phyloP scores from a whole-genome alignment of 1,284 basidiomycete genomes.

The Ceratobasidium sp. region DNA sequence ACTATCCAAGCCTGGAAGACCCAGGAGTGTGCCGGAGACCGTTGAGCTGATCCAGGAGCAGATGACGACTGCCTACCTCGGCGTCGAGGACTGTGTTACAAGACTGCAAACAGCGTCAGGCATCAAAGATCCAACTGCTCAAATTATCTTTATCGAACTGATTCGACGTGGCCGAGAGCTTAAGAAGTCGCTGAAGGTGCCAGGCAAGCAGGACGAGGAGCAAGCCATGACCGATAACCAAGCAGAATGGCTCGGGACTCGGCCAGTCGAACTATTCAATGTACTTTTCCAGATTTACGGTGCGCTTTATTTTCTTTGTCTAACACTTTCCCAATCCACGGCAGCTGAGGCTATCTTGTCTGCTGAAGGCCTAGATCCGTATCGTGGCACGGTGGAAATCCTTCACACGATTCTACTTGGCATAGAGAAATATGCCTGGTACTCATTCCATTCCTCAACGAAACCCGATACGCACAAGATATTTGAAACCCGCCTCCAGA shows the following conservation, averaged over 20 bases:
- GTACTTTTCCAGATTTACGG: background rate
- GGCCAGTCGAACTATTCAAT: background rate
- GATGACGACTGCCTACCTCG: background rate
- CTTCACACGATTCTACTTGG: conserved; percentile 58
- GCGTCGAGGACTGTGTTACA: background rate
- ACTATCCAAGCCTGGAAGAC: too few relatives aligned
- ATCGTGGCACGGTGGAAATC: conserved; percentile 55
- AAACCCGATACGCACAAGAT: conserved; percentile 48
- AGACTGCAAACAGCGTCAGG: background rate
- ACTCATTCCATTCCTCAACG: conserved; percentile 51
- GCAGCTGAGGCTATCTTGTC: background rate
- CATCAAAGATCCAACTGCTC: background rate
- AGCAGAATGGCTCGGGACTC: background rate
- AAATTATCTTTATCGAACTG: background rate
- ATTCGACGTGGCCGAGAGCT: background rate
- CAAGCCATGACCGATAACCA: background rate
- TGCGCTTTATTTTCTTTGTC: too few relatives aligned
- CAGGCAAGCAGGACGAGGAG: background rate
- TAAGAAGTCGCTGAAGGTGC: background rate
- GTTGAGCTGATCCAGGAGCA: background rate
- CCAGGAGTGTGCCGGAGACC: background rate
- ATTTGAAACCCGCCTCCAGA: conserved; percentile 51
- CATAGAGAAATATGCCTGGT: conserved; percentile 59
- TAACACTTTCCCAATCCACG: background rate
- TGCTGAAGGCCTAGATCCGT: conserved; percentile 32